These are phyloP conservation scores for Rhodotorula glutinis DNA, from an alignment of 1,284 basidiomycete species.

Conservation along the genomic window DNA sequence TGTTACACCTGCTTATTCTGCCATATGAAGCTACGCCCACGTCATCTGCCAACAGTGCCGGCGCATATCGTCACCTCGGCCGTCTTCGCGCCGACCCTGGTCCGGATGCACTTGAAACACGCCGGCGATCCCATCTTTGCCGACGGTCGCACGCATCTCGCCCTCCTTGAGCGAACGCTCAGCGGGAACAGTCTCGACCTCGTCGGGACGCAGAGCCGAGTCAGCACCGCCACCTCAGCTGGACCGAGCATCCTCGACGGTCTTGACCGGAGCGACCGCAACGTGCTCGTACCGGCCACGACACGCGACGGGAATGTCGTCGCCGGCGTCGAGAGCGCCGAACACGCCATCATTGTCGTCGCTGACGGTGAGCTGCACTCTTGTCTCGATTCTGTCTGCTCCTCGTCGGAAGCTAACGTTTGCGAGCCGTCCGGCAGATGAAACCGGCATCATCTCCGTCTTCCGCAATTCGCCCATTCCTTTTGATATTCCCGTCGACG, in stretches of 20 bases:
- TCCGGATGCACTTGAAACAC: slow-evolving; percentile 27
- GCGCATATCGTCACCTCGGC: slow-evolving; percentile 43
- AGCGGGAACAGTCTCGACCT: slow-evolving; percentile 12
- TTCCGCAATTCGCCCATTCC: slow-evolving; percentile 36
- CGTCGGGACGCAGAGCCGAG: background rate
- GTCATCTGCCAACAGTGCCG: slow-evolving; percentile 20
- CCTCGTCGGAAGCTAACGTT: background rate
- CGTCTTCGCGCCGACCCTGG: slow-evolving; percentile 36
- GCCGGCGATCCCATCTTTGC: slow-evolving; percentile 36
- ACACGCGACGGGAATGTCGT: background rate
- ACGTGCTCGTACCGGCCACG: background rate
- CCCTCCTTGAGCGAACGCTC: slow-evolving; percentile 11
- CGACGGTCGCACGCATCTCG: slow-evolving; percentile 26
- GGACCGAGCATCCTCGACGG: background rate
- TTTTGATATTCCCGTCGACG: background rate
- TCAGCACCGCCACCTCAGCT: background rate
- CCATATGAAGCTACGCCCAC: background rate
- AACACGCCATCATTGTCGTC: slow-evolving; percentile 37
- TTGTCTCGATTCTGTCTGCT: background rate
- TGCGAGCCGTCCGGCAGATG: slow-evolving; percentile 10
- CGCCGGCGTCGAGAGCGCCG: slow-evolving; percentile 2
- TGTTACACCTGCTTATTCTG: background rate
- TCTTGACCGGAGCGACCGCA: background rate
- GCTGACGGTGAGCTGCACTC: slow-evolving; percentile 33
- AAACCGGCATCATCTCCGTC: slow-evolving; percentile 39